These are phyloP conservation scores for Vigna reflexopilosa DNA, from an alignment of 306 rosid species.

Conservation along the genomic window DNA sequence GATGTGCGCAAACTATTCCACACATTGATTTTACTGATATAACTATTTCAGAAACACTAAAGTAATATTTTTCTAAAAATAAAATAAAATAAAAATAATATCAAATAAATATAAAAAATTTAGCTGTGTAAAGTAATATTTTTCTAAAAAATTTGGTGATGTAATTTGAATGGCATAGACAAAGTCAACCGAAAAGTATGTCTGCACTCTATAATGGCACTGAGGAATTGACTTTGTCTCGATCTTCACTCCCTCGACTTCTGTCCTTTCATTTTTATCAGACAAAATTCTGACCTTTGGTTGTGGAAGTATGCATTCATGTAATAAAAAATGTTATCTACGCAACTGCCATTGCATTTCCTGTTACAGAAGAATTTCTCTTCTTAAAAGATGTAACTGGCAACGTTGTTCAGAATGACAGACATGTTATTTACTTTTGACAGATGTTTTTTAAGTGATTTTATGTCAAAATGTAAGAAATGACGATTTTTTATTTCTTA, in stretches of 20 bases:
- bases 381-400: no score
- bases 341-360: no score
- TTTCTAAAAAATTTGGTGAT: background rate
- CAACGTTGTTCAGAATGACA: background rate
- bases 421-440: background rate
- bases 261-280: background rate
- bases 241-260: background rate
- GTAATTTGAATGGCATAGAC: background rate
- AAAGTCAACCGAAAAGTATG: conserved; percentile 25
- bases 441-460: background rate
- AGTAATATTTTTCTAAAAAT: no score
- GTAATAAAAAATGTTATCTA: background rate
- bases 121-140: no score
- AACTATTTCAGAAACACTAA: background rate
- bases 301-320: background rate
- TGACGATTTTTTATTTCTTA: no score
- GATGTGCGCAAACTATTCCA: background rate
- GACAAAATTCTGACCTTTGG: background rate
- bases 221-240: conserved; percentile 8
- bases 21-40: background rate
- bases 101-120: no score
- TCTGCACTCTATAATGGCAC: conserved; percentile 22
- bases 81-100: no score
- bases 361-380: no score
- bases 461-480: no score